These are phyloP conservation scores for Seiridium unicorne DNA, from an alignment of 2,329 filamentous ascomycete species.

Conservation along the genomic window DNA sequence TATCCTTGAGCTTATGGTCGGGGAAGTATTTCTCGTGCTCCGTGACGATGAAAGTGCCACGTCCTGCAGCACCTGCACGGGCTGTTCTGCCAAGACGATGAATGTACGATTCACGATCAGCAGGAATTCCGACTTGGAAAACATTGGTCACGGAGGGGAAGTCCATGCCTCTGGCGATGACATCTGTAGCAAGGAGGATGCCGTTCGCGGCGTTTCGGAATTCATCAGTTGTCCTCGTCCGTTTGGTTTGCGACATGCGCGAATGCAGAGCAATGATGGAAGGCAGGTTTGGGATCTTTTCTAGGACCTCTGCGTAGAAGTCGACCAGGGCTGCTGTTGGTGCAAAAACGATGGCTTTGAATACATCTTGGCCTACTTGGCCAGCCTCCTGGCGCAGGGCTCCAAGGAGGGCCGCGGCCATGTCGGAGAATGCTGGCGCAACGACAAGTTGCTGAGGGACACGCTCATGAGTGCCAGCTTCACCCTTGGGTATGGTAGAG, in stretches of 20 bases:
- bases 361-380: constrained; percentile 41
- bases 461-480: constrained; percentile 71
- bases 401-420: constrained; percentile 58
- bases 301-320: constrained; percentile 47
- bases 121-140: constrained; percentile 60
- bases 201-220: constrained; percentile 50
- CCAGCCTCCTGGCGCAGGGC: constrained; percentile 47
- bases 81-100: constrained; percentile 67
- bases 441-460: constrained; percentile 72
- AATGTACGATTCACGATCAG: constrained; percentile 62
- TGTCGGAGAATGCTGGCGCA: constrained; percentile 68
- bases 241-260: constrained; percentile 48
- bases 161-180: constrained; percentile 71
- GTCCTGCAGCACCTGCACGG: constrained; percentile 61
- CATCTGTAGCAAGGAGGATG: constrained; percentile 68
- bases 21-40: constrained; percentile 50
- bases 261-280: constrained; percentile 47
- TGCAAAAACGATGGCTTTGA: constrained; percentile 86
- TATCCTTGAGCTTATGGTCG: constrained; percentile 48
- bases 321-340: constrained; percentile 56
- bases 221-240: constrained; percentile 59
- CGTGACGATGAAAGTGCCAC: constrained; percentile 59
- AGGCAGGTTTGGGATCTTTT: constrained; percentile 36
- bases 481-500: constrained; percentile 73
- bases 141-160: constrained; percentile 69